Conservation (phyloP, 257 asterid species). For the Nicotiana paniculata region DNA sequence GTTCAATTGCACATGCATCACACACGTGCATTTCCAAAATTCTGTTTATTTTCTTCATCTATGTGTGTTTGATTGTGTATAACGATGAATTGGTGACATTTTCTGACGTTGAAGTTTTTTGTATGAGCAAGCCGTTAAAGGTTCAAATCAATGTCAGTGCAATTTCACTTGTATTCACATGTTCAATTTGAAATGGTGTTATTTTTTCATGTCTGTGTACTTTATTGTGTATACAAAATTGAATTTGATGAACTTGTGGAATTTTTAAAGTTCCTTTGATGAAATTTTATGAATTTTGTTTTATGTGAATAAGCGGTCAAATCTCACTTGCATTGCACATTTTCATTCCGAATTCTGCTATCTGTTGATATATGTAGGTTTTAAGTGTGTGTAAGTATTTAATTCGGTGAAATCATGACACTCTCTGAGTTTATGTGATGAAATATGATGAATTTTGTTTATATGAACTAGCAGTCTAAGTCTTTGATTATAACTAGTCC, state of each 20-base stretch:
- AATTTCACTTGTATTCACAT: background rate
- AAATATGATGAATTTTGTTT: background rate
- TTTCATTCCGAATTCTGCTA: background rate
- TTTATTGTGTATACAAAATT: background rate
- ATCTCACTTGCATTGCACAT: background rate
- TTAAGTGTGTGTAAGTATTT: background rate
- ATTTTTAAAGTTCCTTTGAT: background rate
- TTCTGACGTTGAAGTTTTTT: background rate
- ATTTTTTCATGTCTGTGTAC: background rate
- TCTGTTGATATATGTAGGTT: background rate
- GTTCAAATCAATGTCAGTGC: conserved; percentile 60
- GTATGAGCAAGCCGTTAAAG: background rate
- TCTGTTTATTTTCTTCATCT: background rate
- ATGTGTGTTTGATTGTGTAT: background rate
- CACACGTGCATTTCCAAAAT: background rate
- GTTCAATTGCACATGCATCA: background rate
- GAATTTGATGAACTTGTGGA: background rate
- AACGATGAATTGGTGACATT: background rate
- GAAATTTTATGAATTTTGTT: background rate
- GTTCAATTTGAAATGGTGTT: background rate
- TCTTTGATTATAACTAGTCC: background rate
- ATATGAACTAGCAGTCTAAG: background rate
- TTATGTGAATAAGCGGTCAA: background rate
- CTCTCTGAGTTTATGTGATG: background rate
- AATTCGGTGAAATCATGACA: background rate